These are phyloP conservation scores for Amanita rimosa DNA, from an alignment of 768 basidiomycete genomes.

Conservation along the genomic window DNA sequence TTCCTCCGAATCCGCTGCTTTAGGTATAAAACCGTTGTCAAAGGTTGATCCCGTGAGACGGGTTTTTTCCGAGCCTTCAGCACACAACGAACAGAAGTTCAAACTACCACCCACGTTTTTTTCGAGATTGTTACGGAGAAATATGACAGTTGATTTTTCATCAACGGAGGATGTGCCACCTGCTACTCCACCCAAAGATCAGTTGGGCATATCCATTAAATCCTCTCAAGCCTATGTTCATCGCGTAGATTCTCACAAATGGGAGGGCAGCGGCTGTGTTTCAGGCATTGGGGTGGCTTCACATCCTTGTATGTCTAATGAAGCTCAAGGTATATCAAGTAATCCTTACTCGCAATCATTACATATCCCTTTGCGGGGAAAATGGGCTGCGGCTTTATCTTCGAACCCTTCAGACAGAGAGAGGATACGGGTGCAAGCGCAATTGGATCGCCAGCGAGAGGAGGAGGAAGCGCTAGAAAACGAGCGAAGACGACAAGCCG, in stretches of 20 bases:
- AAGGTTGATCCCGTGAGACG: neutral
- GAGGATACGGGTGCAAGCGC: slow-evolving; percentile 13
- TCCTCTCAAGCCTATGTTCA: neutral
- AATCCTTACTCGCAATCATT: neutral
- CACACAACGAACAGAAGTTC: neutral
- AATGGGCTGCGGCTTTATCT: slow-evolving; percentile 5
- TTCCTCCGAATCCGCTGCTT: neutral
- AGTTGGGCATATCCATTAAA: neutral
- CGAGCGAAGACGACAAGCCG: slow-evolving; percentile 31
- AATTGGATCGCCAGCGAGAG: slow-evolving; percentile 10
- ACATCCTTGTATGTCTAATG: neutral
- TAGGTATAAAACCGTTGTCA: neutral
- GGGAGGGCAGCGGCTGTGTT: neutral
- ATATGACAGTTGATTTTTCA: neutral
- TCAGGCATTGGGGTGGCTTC: neutral
- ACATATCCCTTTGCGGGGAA: slow-evolving; percentile 3
- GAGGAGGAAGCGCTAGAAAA: slow-evolving; percentile 35
- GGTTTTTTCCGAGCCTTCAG: neutral
- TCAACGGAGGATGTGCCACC: neutral
- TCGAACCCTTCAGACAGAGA: slow-evolving; percentile 15
- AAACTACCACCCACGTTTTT: neutral
- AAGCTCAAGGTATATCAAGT: neutral
- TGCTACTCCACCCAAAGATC: neutral
- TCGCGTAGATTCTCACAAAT: neutral
- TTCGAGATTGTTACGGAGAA: neutral